A percentile compares a stretch with the other conserved stretches of the same genome.
phyloP scores from a whole-genome alignment of 1,139 yeast species.

The Blastobotrys buckinghamii region DNA sequence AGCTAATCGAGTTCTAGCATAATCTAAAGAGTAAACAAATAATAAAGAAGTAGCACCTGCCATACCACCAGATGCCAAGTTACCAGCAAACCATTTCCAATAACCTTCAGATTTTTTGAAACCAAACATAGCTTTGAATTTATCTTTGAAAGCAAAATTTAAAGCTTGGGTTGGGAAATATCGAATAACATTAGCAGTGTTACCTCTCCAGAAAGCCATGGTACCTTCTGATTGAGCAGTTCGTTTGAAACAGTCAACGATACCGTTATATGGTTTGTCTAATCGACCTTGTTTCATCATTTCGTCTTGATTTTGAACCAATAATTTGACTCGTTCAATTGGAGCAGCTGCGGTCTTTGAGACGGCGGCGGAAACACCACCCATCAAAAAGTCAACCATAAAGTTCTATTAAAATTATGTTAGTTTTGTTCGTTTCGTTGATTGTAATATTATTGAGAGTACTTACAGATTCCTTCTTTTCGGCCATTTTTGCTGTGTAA shows the following conservation, averaged over 20 bases:
- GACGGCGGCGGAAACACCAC: conserved; percentile 83
- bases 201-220: conserved; percentile 75
- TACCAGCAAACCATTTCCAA: conserved; percentile 70
- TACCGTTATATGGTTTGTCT: conserved; percentile 59
- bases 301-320: conserved; percentile 80
- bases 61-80: conserved; percentile 78
- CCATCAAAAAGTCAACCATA: conserved; percentile 61
- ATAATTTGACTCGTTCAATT: conserved; percentile 74
- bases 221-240: conserved; percentile 70
- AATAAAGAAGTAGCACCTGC: conserved; percentile 75
- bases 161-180: conserved; percentile 60
- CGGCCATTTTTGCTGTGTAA: conserved; percentile 1
- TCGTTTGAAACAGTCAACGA: conserved; percentile 65
- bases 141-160: conserved; percentile 80
- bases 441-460: conserved; percentile 57
- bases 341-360: conserved; percentile 81
- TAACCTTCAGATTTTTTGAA: conserved; percentile 64
- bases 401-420: conserved; percentile 28
- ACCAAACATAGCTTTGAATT: conserved; percentile 75
- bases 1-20: conserved; percentile 80
- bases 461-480: neutral
- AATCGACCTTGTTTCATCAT: conserved; percentile 80
- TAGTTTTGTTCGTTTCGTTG: conserved; percentile 23
- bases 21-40: conserved; percentile 75
- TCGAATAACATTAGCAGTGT: conserved; percentile 78